phyloP scores from a whole-genome alignment of 2,329 filamentous ascomycete genomes.

The Chaetomium olivaceum region DNA sequence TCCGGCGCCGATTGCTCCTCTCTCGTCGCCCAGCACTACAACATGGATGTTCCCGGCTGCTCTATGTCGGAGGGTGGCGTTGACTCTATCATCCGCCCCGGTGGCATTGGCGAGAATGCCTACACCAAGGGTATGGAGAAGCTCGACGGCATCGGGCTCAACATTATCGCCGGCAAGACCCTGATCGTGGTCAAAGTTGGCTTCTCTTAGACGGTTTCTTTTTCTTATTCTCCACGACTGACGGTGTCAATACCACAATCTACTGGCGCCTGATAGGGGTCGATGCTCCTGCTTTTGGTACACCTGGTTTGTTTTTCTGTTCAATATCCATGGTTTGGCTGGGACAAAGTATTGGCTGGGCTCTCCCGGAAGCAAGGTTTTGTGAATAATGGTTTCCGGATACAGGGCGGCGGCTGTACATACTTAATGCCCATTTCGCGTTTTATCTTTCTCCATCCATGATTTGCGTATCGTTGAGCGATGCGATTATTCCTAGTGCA shows the following conservation, averaged over 20 bases:
- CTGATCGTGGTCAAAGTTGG: slow-evolving; percentile 32
- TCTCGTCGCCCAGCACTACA: slow-evolving; percentile 45
- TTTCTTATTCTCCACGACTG: slow-evolving; percentile 15
- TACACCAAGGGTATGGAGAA: slow-evolving; percentile 40
- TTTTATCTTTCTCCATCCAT: background rate
- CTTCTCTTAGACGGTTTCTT: slow-evolving; percentile 23
- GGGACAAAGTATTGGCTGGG: slow-evolving; percentile 9
- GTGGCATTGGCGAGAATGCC: slow-evolving; percentile 38
- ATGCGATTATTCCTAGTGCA: background rate
- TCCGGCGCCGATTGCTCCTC: slow-evolving; percentile 54
- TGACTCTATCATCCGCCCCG: slow-evolving; percentile 39
- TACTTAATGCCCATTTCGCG: slow-evolving; percentile 10
- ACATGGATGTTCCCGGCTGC: slow-evolving; percentile 42
- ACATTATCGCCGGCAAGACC: slow-evolving; percentile 34
- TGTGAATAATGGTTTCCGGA: background rate
- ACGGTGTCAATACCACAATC: slow-evolving; percentile 20
- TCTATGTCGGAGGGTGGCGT: slow-evolving; percentile 42
- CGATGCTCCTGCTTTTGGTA: slow-evolving; percentile 10
- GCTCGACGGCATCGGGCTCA: slow-evolving; percentile 40
- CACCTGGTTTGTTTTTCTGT: slow-evolving; percentile 13
- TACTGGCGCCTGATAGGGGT: slow-evolving; percentile 24
- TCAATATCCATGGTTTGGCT: slow-evolving; percentile 12
- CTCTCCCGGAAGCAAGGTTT: background rate
- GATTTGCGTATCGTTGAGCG: background rate
- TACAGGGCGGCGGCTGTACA: background rate